A percentile compares a stretch with the other conserved stretches of the same genome.
These are phyloP conservation scores for Plasmodium knowlesi DNA, from an alignment of 169 alveolate genomes.

Conservation along the genomic window DNA sequence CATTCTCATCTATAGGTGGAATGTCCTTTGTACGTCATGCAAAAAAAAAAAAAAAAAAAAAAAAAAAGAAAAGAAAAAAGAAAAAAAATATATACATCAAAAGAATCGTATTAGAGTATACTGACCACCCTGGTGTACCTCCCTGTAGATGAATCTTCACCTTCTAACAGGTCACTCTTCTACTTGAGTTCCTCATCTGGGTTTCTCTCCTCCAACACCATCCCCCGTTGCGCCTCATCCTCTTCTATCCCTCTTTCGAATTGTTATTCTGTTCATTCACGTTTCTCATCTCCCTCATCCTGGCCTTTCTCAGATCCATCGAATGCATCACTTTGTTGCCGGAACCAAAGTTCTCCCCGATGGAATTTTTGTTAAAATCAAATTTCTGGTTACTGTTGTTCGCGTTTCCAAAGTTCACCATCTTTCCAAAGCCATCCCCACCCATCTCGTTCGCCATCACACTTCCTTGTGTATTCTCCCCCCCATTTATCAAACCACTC, in stretches of 20 bases:
- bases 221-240: background rate
- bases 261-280: conserved; percentile 24
- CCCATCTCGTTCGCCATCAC: background rate
- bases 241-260: background rate
- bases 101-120: background rate
- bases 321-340: conserved; percentile 26
- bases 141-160: background rate
- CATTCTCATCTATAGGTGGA: background rate
- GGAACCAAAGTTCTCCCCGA: background rate
- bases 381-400: background rate
- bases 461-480: background rate
- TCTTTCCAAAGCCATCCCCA: background rate
- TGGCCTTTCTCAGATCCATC: conserved; percentile 26
- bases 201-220: background rate
- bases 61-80: background rate
- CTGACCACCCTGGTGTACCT: background rate
- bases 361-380: conserved; percentile 5
- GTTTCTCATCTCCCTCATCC: conserved; percentile 72
- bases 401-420: background rate
- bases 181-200: background rate
- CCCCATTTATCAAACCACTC: background rate
- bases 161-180: background rate
- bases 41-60: background rate
- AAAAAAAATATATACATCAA: background rate
- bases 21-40: background rate